phyloP scores from a whole-genome alignment of 2,329 filamentous ascomycete genomes.

The Zarea fungicola region DNA sequence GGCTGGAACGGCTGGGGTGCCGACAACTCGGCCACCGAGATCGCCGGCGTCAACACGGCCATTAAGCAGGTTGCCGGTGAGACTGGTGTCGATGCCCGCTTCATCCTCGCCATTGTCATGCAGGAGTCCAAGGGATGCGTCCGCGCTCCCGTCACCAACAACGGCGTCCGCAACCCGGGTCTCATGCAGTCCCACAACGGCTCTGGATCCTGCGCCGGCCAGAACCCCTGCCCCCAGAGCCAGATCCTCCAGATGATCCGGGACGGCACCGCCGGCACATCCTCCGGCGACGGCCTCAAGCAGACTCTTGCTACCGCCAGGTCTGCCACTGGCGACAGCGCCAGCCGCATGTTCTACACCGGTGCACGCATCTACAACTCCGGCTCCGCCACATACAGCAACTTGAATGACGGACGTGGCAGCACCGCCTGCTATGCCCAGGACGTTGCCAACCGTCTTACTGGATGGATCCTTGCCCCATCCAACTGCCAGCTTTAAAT shows the following conservation, averaged over 20 bases:
- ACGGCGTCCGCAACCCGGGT: neutral
- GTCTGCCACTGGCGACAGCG: neutral
- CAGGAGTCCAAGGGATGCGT: slow-evolving; percentile 20
- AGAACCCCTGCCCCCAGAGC: neutral
- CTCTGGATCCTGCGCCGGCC: neutral
- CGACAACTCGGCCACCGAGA: slow-evolving; percentile 4
- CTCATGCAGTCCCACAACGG: slow-evolving; percentile 9
- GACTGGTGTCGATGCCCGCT: slow-evolving; percentile 4
- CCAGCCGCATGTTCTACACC: neutral
- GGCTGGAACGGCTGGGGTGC: neutral
- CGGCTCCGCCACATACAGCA: neutral
- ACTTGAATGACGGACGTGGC: neutral
- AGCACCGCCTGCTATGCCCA: neutral
- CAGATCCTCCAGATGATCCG: neutral
- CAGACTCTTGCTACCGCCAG: neutral
- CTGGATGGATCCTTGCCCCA: slow-evolving; percentile 1
- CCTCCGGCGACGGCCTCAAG: neutral
- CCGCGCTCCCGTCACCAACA: neutral
- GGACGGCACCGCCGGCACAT: neutral
- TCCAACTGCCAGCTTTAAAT: neutral
- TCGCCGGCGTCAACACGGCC: neutral
- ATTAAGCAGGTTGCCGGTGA: neutral
- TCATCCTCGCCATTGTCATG: slow-evolving; percentile 25
- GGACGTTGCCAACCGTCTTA: neutral
- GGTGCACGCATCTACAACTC: slow-evolving; percentile 3